A percentile compares a stretch with the other conserved stretches of the same genome.
Conservation (phyloP, 768 basidiomycete species). For the Filobasidium wieringae region DNA sequence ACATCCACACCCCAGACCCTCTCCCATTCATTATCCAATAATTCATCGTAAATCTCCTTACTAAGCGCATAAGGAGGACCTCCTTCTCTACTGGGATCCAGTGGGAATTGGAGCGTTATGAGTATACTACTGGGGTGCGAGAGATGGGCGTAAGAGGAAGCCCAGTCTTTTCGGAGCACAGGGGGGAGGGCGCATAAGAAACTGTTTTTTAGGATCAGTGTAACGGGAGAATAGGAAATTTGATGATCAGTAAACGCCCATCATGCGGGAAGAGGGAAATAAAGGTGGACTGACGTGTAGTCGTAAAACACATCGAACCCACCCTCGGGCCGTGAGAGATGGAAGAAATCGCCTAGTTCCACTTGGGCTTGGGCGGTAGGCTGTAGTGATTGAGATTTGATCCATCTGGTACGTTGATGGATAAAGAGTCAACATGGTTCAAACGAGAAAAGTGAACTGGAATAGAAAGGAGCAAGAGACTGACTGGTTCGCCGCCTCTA, state of each 20-base stretch:
- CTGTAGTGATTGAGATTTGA: conserved; percentile 7
- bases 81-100: conserved; percentile 9
- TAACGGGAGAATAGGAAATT: background rate
- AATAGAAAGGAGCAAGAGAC: background rate
- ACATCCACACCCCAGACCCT: conserved; percentile 18
- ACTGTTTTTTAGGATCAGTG: conserved; percentile 6
- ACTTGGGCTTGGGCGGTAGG: conserved; percentile 9
- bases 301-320: conserved; percentile 27
- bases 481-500: conserved; percentile 22
- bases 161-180: conserved; percentile 17
- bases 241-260: background rate
- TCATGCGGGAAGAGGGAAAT: background rate
- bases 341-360: conserved; percentile 24
- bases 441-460: no score
- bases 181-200: conserved; percentile 34
- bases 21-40: conserved; percentile 28
- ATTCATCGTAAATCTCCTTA: conserved; percentile 23
- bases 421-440: background rate
- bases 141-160: conserved; percentile 15
- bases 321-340: conserved; percentile 11
- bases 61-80: conserved; percentile 26
- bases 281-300: conserved; percentile 25
- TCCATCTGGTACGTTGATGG: conserved; percentile 19
- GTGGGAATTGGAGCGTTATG: conserved; percentile 34
- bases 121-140: conserved; percentile 8